Percentiles rank a stretch among this genome's conserved stretches.
Evolutionary conservation across 768 basidiomycete genomes (phyloP).

Genomic region (Neoboletus magnificus): DNA sequence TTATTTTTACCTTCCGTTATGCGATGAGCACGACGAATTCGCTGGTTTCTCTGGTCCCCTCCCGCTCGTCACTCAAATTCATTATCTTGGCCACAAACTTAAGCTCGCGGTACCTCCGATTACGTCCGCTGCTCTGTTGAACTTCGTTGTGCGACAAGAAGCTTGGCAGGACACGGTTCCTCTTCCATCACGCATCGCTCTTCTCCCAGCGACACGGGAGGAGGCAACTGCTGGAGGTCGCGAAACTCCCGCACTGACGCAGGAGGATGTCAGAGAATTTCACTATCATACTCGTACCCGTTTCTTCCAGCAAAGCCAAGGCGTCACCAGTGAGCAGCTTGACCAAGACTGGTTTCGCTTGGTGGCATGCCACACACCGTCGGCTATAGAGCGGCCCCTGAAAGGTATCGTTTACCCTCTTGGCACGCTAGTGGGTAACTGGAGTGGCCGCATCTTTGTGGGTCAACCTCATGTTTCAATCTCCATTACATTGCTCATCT

Average conservation of each 20-base stretch:
- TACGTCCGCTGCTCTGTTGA: constrained; percentile 39
- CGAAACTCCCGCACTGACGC: constrained; percentile 31
- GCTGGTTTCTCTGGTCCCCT: constrained; percentile 32
- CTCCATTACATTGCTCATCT: constrained; percentile 18
- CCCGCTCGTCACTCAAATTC: constrained; percentile 32
- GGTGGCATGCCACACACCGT: constrained; percentile 41
- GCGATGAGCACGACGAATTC: constrained; percentile 22
- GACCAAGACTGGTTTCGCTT: constrained; percentile 51
- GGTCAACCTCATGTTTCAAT: constrained; percentile 18
- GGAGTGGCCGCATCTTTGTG: constrained; percentile 48
- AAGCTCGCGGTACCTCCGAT: constrained; percentile 40
- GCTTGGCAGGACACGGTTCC: constrained; percentile 29
- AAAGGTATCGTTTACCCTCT: constrained; percentile 42
- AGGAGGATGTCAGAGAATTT: constrained; percentile 42
- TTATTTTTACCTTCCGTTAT: constrained; percentile 42
- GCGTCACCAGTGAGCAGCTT: constrained; percentile 28
- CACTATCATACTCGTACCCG: constrained; percentile 35
- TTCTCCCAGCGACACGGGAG: constrained; percentile 36
- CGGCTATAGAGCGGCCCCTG: constrained; percentile 34
- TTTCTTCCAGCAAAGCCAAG: constrained; percentile 21
- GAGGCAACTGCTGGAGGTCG: constrained; percentile 30
- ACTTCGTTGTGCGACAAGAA: constrained; percentile 37
- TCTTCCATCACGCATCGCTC: constrained; percentile 20
- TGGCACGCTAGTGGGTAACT: constrained; percentile 43
- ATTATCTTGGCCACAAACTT: constrained; percentile 42